Evolutionary conservation across 345 rosid genomes (phyloP).

Genomic region (Corchorus olitorius): DNA sequence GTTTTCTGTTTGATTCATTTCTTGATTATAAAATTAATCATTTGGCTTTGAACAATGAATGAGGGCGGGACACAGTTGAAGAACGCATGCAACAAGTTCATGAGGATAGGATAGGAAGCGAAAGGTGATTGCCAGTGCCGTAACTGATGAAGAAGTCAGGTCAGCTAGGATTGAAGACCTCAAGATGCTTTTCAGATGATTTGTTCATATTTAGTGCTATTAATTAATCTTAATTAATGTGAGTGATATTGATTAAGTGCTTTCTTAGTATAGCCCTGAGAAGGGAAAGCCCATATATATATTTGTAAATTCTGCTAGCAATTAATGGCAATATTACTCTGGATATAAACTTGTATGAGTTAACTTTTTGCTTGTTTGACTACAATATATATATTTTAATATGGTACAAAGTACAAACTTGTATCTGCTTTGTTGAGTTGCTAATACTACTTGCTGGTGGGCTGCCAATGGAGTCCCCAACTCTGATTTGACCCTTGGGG

Average conservation of each 20-base stretch:
- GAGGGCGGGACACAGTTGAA: slow-evolving; percentile 54
- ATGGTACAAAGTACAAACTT: no score
- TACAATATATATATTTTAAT: no score
- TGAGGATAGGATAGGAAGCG: slow-evolving; percentile 64
- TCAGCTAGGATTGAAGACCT: slow-evolving; percentile 69
- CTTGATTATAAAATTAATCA: background rate
- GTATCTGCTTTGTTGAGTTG: no score
- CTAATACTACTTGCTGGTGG: no score
- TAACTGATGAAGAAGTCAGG: slow-evolving; percentile 65
- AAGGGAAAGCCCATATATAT: no score
- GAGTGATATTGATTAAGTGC: background rate
- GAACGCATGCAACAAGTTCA: slow-evolving; percentile 62
- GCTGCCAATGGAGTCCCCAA: no score
- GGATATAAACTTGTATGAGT: no score
- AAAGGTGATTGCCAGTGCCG: slow-evolving; percentile 66
- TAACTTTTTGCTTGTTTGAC: no score
- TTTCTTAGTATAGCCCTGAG: background rate
- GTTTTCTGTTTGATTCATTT: background rate
- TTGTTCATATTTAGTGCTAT: background rate
- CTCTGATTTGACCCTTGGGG: no score
- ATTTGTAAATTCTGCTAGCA: no score
- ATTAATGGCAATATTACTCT: no score
- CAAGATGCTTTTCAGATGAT: slow-evolving; percentile 54
- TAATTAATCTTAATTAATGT: background rate
- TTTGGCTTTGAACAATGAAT: background rate